Percentiles rank a stretch among this genome's conserved stretches.
Evolutionary conservation across 352 stramenopile genomes (phyloP).

Genomic region (Thalassiosira hispida): DNA sequence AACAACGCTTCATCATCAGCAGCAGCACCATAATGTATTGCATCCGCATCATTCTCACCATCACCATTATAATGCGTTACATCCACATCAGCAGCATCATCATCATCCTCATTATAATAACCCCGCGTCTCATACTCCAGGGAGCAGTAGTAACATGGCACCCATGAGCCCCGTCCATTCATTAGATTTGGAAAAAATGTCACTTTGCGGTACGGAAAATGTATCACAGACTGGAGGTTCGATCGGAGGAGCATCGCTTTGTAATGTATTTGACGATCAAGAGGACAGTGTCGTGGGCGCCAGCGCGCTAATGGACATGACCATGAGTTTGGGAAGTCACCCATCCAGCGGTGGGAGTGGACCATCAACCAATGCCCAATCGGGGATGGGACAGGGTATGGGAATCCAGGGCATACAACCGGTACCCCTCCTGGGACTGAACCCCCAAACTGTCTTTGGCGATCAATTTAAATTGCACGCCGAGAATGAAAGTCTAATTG

Average conservation of each 20-base stretch:
- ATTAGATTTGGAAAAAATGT: slow-evolving; percentile 55
- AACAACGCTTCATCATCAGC: background rate
- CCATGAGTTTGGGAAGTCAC: slow-evolving; percentile 24
- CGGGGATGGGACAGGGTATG: background rate
- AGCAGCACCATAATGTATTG: too few species aligned
- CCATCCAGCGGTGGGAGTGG: slow-evolving; percentile 3
- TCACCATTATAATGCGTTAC: too few species aligned
- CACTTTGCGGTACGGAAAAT: slow-evolving; percentile 43
- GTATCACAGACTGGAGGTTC: slow-evolving; percentile 34
- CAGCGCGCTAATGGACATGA: slow-evolving; percentile 44
- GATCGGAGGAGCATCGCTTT: slow-evolving; percentile 40
- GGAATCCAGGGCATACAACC: background rate
- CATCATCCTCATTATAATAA: background rate
- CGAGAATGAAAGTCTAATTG: slow-evolving; percentile 4
- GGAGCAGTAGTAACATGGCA: background rate
- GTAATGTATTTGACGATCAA: slow-evolving; percentile 51
- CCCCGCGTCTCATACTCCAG: too few species aligned
- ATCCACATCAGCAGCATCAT: too few species aligned
- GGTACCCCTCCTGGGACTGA: background rate
- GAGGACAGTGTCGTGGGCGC: slow-evolving; percentile 14
- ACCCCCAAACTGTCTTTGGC: slow-evolving; percentile 8
- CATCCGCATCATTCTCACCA: too few species aligned
- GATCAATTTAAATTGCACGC: slow-evolving; percentile 29
- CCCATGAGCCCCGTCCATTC: slow-evolving; percentile 9
- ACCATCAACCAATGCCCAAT: background rate